phyloP scores from a whole-genome alignment of 225 moss, liverwort and hornwort genomes.

The Polytrichum formosum region DNA sequence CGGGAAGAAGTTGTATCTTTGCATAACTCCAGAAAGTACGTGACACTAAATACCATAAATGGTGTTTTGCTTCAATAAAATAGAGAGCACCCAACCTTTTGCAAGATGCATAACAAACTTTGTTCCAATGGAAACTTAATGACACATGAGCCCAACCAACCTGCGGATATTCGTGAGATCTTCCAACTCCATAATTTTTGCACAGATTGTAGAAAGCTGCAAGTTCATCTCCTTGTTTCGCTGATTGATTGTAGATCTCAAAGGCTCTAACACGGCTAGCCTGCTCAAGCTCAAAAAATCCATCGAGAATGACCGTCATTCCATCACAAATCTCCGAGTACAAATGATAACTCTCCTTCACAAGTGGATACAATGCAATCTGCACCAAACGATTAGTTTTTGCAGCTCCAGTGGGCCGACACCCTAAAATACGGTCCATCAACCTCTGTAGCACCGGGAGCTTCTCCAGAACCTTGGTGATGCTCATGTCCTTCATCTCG shows the following conservation, averaged over 20 bases:
- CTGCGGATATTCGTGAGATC: constrained; percentile 52
- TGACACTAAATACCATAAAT: no score
- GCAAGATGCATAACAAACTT: no score
- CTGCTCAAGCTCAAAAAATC: constrained; percentile 53
- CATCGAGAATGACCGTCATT: constrained; percentile 34
- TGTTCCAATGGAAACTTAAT: no score
- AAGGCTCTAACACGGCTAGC: constrained; percentile 36
- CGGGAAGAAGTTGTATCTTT: no score
- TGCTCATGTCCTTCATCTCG: constrained; percentile 47
- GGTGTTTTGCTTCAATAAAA: no score
- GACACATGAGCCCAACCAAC: constrained; percentile 6
- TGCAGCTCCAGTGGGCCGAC: constrained; percentile 60
- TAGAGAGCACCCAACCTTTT: no score
- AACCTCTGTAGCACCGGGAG: constrained; percentile 57
- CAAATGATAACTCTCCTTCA: constrained; percentile 51
- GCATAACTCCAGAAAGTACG: no score
- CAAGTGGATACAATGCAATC: constrained; percentile 41
- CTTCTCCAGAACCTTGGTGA: constrained; percentile 41
- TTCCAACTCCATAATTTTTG: constrained; percentile 51
- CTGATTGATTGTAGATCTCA: constrained; percentile 46
- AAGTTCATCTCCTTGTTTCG: constrained; percentile 46
- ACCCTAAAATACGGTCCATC: constrained; percentile 56
- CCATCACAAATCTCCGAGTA: constrained; percentile 48
- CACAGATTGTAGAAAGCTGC: constrained; percentile 36
- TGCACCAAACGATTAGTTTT: constrained; percentile 55